Percentiles rank a stretch among this genome's conserved stretches.
phyloP scores from a whole-genome alignment of 495 filamentous ascomycete genomes.

The Chaetomium tenue region DNA sequence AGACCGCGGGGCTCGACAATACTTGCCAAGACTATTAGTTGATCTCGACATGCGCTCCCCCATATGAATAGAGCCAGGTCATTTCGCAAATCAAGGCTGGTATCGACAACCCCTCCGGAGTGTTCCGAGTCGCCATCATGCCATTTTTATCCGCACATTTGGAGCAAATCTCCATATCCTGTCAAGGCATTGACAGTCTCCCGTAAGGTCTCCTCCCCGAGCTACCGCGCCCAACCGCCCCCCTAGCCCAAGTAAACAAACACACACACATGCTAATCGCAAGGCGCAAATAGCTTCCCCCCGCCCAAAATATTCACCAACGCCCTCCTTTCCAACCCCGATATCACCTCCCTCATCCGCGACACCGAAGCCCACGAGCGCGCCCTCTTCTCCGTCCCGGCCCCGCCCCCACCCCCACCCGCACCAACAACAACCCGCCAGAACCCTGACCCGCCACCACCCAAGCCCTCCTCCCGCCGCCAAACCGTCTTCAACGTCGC shows the following conservation, averaged over 20 bases:
- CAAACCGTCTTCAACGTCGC: conserved; percentile 58
- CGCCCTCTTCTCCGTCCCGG: conserved; percentile 87
- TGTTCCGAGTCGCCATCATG: background rate
- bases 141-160: background rate
- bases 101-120: background rate
- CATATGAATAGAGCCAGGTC: background rate
- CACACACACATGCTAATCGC: background rate
- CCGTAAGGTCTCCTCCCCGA: background rate
- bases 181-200: conserved; percentile 7
- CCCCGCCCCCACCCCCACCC: conserved; percentile 49
- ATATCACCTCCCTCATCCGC: conserved; percentile 91
- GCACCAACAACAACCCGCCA: conserved; percentile 20
- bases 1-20: background rate
- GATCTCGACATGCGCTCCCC: background rate
- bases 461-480: conserved; percentile 41
- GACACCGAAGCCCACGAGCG: conserved; percentile 95
- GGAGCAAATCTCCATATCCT: conserved; percentile 7
- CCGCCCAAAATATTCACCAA: conserved; percentile 95
- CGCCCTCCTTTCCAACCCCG: conserved; percentile 78
- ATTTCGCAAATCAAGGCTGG: background rate
- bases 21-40: background rate
- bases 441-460: conserved; percentile 27
- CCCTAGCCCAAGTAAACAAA: conserved; percentile 12
- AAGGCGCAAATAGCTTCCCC: conserved; percentile 62
- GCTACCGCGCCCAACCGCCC: background rate